These are phyloP conservation scores for Eudorina sp. DNA, from an alignment of 139 green algal species.

Conservation along the genomic window DNA sequence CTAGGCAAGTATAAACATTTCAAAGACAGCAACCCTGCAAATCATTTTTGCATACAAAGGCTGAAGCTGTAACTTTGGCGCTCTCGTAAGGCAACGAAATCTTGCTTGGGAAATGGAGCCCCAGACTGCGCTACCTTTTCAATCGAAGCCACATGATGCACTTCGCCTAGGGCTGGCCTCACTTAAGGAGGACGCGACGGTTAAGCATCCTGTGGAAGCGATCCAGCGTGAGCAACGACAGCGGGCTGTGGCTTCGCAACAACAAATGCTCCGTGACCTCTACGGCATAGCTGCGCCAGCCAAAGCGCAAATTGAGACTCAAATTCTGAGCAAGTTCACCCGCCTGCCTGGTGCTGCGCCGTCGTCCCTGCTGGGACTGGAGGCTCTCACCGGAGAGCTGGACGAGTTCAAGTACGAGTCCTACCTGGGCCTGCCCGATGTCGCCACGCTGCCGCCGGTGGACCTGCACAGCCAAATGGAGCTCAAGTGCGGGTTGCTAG, in stretches of 20 bases:
- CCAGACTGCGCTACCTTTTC: conserved; percentile 66
- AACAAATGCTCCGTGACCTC: conserved; percentile 78
- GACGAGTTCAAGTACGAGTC: conserved; percentile 85
- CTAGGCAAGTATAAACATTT: too few species aligned
- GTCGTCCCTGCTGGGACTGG: conserved; percentile 80
- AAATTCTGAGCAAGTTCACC: conserved; percentile 77
- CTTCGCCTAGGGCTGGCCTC: conserved; percentile 78
- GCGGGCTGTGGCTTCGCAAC: neutral
- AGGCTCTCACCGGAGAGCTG: conserved; percentile 83
- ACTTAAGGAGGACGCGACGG: conserved; percentile 78
- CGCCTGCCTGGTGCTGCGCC: conserved; percentile 76
- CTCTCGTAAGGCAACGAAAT: too few species aligned
- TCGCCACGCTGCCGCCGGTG: conserved; percentile 53
- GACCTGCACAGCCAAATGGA: conserved; percentile 89
- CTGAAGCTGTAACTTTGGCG: too few species aligned
- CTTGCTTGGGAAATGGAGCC: neutral
- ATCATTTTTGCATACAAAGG: neutral
- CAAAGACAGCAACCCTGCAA: neutral
- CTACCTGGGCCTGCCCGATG: conserved; percentile 74
- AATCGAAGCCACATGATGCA: conserved; percentile 72
- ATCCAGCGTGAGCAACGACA: conserved; percentile 71
- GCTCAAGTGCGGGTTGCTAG: conserved; percentile 30
- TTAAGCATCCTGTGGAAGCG: conserved; percentile 77
- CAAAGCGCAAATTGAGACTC: conserved; percentile 80
- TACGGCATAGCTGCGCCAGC: conserved; percentile 85